Percentiles rank a stretch among this genome's conserved stretches.
phyloP scores from a whole-genome alignment of 148 eudicot species.

The Amaranthus hypochondriacus region DNA sequence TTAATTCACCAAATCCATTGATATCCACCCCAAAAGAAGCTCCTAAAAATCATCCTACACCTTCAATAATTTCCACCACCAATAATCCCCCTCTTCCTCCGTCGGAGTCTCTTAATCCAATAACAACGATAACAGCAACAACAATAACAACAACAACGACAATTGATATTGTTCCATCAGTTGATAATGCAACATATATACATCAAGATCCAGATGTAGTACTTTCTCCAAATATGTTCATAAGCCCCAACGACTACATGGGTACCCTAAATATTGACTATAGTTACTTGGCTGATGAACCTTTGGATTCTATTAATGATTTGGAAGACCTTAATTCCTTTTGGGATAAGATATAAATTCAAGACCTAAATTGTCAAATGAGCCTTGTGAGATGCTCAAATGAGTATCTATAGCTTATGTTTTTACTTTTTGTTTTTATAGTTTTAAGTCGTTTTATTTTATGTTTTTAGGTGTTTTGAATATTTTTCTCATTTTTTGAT shows the following conservation, averaged over 20 bases:
- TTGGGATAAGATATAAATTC: no score
- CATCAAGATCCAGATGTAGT: neutral
- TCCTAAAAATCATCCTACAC: neutral
- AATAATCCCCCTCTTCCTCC: neutral
- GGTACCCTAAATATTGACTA: neutral
- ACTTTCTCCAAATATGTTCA: neutral
- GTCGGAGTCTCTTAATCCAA: neutral
- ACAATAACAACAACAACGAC: neutral
- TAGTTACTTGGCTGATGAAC: neutral
- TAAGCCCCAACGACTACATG: neutral
- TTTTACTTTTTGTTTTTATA: no score
- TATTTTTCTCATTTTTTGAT: no score
- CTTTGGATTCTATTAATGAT: no score
- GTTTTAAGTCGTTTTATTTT: no score
- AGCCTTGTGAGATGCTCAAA: no score
- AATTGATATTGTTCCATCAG: neutral
- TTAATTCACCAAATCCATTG: neutral
- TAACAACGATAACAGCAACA: neutral
- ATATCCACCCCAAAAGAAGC: neutral
- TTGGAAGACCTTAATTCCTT: no score
- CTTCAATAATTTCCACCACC: neutral
- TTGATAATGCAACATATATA: neutral
- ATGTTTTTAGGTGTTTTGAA: no score
- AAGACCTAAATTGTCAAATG: no score
- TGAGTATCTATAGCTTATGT: no score